A percentile compares a stretch with the other conserved stretches of the same genome.
Conservation (phyloP, 768 basidiomycete species). For the Lactarius indigo region DNA sequence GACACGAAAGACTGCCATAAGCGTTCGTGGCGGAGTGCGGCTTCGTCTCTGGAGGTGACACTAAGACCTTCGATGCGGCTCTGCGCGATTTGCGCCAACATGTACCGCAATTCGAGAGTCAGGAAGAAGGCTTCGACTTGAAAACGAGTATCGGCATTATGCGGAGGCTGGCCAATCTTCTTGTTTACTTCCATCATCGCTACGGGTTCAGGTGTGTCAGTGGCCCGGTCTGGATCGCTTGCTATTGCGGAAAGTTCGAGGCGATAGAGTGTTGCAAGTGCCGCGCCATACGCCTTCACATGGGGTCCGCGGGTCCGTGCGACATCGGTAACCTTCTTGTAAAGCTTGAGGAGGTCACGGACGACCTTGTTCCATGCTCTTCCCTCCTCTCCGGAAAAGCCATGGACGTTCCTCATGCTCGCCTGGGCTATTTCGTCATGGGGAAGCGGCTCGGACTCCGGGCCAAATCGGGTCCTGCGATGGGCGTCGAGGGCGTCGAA, state of each 20-base stretch:
- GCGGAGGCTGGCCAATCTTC: constrained; percentile 35
- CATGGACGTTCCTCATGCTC: constrained; percentile 26
- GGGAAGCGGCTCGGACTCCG: constrained; percentile 26
- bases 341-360: constrained; percentile 27
- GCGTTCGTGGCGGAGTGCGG: constrained; percentile 14
- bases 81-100: constrained; percentile 33
- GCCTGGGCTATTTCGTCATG: constrained; percentile 1
- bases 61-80: constrained; percentile 26
- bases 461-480: constrained; percentile 4
- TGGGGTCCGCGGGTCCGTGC: constrained; percentile 33
- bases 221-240: constrained; percentile 24
- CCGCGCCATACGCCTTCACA: constrained; percentile 34
- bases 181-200: constrained; percentile 32
- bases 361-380: constrained; percentile 30
- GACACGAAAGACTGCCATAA: constrained; percentile 28
- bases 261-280: constrained; percentile 33
- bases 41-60: constrained; percentile 4
- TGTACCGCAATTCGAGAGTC: constrained; percentile 36
- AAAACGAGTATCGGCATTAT: constrained; percentile 35
- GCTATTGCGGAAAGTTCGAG: constrained; percentile 30
- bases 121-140: constrained; percentile 36
- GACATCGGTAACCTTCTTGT: constrained; percentile 28
- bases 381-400: constrained; percentile 25
- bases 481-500: background rate
- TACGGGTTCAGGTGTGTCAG: constrained; percentile 29